Evolutionary conservation across 2,329 filamentous ascomycete species (phyloP), one percentile per base, ranked within the genome.

Genomic region (Exophiala bonariae): DNA sequence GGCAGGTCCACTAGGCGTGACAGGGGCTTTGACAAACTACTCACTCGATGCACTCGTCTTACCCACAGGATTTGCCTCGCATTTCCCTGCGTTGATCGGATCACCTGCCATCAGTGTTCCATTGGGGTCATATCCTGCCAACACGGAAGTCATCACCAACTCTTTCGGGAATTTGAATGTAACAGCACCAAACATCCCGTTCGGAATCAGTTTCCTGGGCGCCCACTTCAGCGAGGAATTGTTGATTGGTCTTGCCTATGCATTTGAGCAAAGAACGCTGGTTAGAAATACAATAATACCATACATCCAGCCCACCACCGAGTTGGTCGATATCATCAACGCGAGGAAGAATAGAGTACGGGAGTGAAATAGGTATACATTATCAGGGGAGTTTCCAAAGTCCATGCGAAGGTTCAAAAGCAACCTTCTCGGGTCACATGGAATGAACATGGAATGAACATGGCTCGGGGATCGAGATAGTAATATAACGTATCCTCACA

Each of bases 171-270:
- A 76, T n/a, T 64, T 86, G 6, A 75, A 81, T 7, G 64, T 66
- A 1, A 69, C 66, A 0, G 81, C 69, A 0, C 81, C 82, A 0
- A 78, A 79, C 14, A 63, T 81, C 18, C 74, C 74, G 17, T 84
- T 86, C 58, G 85, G 85, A 0, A 65, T 88, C 9, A 74, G 73
- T 6, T 87, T 87, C 57, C 67, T 86, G 36, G 85, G 83, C 0
- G 64, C 65, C 2, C 74, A 73, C 39, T 88, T 79, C 69, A 78
- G 73, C 28, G 85, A 88, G 63, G 78, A 77, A 57, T 72, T 65
- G 22, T 59, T 89, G 55, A 79, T 88, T 47, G 79, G 78, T 0
- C 76, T 82, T 60, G 85, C 83, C 5, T 87, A 84, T 69, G 83
- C 81, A 3, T 86, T 81, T 64, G 85, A 89, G 69, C 80, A 85